Conservation (phyloP, 2,329 filamentous ascomycete species). For the Trichoderma simmonsii region DNA sequence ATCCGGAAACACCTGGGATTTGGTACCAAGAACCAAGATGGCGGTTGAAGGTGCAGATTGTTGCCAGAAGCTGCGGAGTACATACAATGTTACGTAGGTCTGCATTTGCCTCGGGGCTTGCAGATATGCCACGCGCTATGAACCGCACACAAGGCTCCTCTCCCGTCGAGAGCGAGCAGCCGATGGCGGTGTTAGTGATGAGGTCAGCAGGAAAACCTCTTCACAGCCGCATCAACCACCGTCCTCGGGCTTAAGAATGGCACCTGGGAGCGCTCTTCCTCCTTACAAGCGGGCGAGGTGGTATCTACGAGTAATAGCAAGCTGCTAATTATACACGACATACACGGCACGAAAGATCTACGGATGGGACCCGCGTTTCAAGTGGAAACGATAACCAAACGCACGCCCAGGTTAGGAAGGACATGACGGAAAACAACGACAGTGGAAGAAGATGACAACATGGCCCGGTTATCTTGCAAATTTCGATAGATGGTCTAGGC, state of each 20-base stretch:
- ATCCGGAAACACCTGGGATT: slow-evolving; percentile 2
- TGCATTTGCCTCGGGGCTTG: not conserved
- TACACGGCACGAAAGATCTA: not conserved
- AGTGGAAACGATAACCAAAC: not conserved
- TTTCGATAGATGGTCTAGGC: not conserved
- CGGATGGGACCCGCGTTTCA: not conserved
- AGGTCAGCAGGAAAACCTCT: not conserved
- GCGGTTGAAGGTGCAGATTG: not conserved
- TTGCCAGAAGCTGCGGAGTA: not conserved
- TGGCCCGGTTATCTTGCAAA: slow-evolving; percentile 15
- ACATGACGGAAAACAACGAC: not conserved
- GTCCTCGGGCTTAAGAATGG: not conserved
- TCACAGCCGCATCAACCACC: not conserved
- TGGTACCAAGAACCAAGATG: not conserved
- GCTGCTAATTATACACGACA: not conserved
- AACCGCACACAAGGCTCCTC: not conserved
- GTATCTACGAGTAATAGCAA: not conserved
- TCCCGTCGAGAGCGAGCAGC: not conserved
- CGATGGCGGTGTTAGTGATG: not conserved
- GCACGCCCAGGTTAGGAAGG: not conserved
- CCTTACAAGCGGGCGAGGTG: not conserved
- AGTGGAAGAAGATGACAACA: slow-evolving; percentile 4
- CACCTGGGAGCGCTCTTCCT: not conserved
- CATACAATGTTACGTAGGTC: not conserved
- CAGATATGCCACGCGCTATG: not conserved